phyloP scores from a whole-genome alignment of 805 yeast species.

The Hanseniaspora meyeri region DNA sequence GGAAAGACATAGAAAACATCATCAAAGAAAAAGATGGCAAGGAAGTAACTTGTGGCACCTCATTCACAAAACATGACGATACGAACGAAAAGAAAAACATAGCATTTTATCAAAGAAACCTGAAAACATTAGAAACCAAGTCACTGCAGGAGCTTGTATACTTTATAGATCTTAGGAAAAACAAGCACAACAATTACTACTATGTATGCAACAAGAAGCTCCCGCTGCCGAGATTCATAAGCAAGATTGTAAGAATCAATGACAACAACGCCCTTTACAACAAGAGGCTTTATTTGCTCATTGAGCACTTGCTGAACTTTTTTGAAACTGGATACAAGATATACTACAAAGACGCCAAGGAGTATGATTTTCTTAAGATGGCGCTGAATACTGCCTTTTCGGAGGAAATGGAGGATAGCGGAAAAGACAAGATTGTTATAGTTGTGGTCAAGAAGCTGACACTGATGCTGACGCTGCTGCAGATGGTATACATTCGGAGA shows the following conservation, averaged over 20 bases:
- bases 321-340: background rate
- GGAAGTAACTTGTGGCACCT: background rate
- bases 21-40: background rate
- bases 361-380: background rate
- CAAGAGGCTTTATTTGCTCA: conserved; percentile 2
- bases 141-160: background rate
- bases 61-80: background rate
- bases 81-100: background rate
- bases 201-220: conserved; percentile 6
- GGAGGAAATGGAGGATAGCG: background rate
- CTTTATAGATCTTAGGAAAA: conserved; percentile 1
- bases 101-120: background rate
- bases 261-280: conserved; percentile 1
- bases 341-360: background rate
- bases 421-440: background rate
- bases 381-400: background rate
- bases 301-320: conserved; percentile 8
- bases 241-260: background rate
- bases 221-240: conserved; percentile 1
- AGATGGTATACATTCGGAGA: background rate
- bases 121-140: background rate
- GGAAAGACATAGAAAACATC: background rate
- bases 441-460: background rate
- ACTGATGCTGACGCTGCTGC: background rate
- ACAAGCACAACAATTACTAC: conserved; percentile 5